Percentiles rank a stretch among this genome's conserved stretches.
Conservation (phyloP, 768 basidiomycete genomes). For the Suillus hirtellus region DNA sequence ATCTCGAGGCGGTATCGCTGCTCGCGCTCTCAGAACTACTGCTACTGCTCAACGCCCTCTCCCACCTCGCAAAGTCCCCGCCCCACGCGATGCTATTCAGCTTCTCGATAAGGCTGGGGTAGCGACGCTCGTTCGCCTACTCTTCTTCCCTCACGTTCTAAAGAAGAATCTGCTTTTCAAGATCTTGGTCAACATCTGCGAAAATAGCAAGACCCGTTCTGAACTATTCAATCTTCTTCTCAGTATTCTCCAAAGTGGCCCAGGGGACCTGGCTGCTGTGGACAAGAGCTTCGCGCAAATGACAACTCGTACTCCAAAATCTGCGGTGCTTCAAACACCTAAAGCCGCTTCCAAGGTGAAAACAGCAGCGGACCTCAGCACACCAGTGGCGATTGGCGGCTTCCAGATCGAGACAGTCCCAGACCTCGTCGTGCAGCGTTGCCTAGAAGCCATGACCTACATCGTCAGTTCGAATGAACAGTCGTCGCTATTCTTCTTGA, state of each 20-base stretch:
- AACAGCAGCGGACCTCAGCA: constrained; percentile 51
- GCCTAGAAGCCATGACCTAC: constrained; percentile 85
- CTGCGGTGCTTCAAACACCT: constrained; percentile 38
- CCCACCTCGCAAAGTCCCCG: constrained; percentile 49
- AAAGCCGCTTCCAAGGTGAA: constrained; percentile 71
- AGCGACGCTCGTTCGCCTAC: constrained; percentile 83
- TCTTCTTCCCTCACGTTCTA: constrained; percentile 95
- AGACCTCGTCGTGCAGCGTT: constrained; percentile 91
- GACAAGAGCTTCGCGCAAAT: constrained; percentile 94
- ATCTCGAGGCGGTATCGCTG: constrained; percentile 28
- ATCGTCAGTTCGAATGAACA: constrained; percentile 85
- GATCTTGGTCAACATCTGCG: constrained; percentile 92
- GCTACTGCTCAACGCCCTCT: constrained; percentile 26
- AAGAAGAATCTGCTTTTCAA: constrained; percentile 84
- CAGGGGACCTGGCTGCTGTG: constrained; percentile 87
- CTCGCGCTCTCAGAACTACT: constrained; percentile 19
- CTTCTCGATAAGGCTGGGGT: constrained; percentile 89
- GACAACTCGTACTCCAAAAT: constrained; percentile 70
- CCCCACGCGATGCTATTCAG: constrained; percentile 85
- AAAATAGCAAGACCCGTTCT: constrained; percentile 87
- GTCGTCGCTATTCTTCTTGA: constrained; percentile 91
- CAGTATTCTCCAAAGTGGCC: constrained; percentile 93
- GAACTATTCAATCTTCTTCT: constrained; percentile 94
- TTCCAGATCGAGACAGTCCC: constrained; percentile 81
- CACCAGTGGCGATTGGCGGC: constrained; percentile 48